Base-by-base conservation (phyloP, 2,329 filamentous ascomycete genomes). In the Trichoderma lentiforme region DNA sequence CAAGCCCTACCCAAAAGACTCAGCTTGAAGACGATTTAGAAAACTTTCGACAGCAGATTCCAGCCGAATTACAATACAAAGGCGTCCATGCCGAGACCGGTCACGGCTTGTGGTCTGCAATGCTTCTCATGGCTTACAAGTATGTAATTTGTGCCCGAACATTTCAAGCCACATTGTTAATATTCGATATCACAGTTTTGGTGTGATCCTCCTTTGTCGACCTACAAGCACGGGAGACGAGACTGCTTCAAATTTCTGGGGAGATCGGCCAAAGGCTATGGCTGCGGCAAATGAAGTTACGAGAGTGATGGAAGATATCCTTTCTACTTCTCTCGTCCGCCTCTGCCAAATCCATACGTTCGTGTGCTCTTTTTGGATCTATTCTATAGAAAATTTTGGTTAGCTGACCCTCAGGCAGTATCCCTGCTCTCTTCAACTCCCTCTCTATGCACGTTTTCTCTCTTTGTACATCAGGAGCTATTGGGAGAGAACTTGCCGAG, bases 51-150 rank as follows among this genome's bases (percentile, higher is more conserved):
- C 28, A 24, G 3, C 62, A 65, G 3, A 18, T 65, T 24, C 62
- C 62, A 18, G 14, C 26, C 4, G 62, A n/a, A 21, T 34, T 65
- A 11, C 62, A 65, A 51, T 65, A 65, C 39, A 32, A 43, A 7
- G 62, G 62, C 11, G 28, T 65, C 28, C 18, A 51, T 51, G 26
- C 39, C 3, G 62, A 65, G 28, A 53, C 39, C 3, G 62, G 62
- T 12, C 39, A 53, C 9, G 62, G 62, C 7, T 32, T 65, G 39
- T 65, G 62, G 62, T 65, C 62, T 12, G 62, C 62, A 11, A 65
- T 65, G 62, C 28, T 65, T 21, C 62, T 65, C 26, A 65, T 65
- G 62, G 62, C 62, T 28, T 65, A 65, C 62, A 65, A 65, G 62
- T 65, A 34, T 11, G 39, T 21, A n/a, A 51, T 6, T 8, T 15